These are phyloP conservation scores for Coniferiporia sulphurascens DNA, from an alignment of 1,284 basidiomycete genomes.

Conservation along the genomic window DNA sequence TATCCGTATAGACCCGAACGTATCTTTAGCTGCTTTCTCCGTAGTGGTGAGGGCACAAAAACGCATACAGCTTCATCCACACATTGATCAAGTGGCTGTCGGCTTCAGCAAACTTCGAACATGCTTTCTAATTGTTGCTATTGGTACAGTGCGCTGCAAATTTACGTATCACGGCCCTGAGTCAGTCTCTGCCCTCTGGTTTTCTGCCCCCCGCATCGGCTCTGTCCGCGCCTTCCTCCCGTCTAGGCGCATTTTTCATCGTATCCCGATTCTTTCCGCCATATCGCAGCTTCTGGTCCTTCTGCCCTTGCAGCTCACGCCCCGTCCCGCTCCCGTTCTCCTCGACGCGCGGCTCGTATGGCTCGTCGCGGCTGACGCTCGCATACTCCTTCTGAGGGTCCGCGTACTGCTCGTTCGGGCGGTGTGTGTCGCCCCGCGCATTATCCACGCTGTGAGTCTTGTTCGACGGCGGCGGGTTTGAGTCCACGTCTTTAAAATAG, in stretches of 20 bases:
- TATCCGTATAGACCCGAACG: no score
- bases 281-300: slow-evolving; percentile 15
- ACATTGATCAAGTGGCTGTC: no score
- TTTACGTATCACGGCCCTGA: neutral
- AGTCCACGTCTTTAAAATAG: slow-evolving; percentile 18
- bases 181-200: neutral
- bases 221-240: slow-evolving; percentile 5
- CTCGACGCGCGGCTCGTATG: slow-evolving; percentile 12
- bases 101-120: no score
- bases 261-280: slow-evolving; percentile 11
- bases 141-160: neutral
- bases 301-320: slow-evolving; percentile 9
- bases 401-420: slow-evolving; percentile 17
- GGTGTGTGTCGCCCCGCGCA: slow-evolving; percentile 5
- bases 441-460: slow-evolving; percentile 13
- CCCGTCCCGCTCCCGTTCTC: neutral
- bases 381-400: slow-evolving; percentile 17
- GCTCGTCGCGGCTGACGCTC: slow-evolving; percentile 16
- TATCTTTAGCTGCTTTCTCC: no score
- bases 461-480: slow-evolving; percentile 6
- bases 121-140: neutral
- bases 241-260: neutral
- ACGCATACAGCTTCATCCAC: no score
- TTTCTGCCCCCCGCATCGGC: slow-evolving; percentile 13
- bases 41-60: no score